Base-by-base conservation (phyloP, 768 basidiomycete species). In the Candolleomyces efflorescens region DNA sequence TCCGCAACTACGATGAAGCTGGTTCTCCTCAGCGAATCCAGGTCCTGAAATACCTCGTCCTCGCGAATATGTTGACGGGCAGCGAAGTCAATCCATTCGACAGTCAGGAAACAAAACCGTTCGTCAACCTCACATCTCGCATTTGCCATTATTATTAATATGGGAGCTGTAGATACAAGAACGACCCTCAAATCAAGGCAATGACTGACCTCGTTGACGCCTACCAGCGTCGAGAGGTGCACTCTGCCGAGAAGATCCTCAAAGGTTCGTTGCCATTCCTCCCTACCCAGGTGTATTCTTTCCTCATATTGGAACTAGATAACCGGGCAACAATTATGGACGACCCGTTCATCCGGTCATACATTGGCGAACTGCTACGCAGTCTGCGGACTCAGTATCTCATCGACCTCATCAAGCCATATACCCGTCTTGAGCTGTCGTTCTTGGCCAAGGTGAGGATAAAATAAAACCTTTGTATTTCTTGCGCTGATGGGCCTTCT, bases 81-180 rank as follows among this genome's bases (percentile, higher is more conserved):
- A 95, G 92, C 67, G 94, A 97, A 68, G 97, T 99, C 73, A 98
- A 99, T 70, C 97, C 97, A 0, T 99, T 99, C 67, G 97, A 98
- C 74, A 94, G 92, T 68, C 97, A 99, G 72, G 97, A 99, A 78
- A 98, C 97, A 11, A 99, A 99, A 69, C 97, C 97, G 84, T 98
- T 68, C 68, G 83, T 74, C 20, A 20, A 18, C 3, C 15, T 20
- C 53, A 20, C 23, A 0, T 54, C 2, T 38, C 50, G n/a, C 26
- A 10, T 22, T 26, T n/a, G n/a, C n/a, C 27, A 23, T 49, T 18
- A 39, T 38, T 27, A 18, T 22, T 20, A 45, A 38, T 2, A 32
- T 20, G 46, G 15, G 39, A 37, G 13, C 26, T 48, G n/a, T 62
- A 94, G 92, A 57, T 96, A 97, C 73, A 98, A 98, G 78, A 92